Evolutionary conservation across 2,329 filamentous ascomycete species (phyloP).

Genomic region (Calonectria pteridis): DNA sequence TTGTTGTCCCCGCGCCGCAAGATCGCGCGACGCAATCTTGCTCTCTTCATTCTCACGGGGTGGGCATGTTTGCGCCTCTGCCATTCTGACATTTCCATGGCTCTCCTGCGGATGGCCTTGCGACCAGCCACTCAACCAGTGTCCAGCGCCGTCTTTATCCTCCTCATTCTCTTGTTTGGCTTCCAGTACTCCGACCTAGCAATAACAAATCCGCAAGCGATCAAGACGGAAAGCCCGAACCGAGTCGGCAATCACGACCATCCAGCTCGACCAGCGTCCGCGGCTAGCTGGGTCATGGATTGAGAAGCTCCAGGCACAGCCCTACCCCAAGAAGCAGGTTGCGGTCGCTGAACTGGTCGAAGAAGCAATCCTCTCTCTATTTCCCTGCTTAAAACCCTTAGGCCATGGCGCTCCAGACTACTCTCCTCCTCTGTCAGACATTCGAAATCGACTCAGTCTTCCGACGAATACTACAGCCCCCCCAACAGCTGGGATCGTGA

Average conservation of each 20-base stretch:
- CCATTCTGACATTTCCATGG: background rate
- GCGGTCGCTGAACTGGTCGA: conserved; percentile 25
- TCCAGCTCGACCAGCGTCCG: conserved; percentile 44
- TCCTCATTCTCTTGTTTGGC: background rate
- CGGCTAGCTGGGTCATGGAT: conserved; percentile 34
- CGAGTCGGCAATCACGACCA: background rate
- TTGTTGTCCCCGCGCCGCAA: background rate
- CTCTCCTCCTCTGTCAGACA: conserved; percentile 30
- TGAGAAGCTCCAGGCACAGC: conserved; percentile 17
- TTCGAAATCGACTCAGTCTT: conserved; percentile 30
- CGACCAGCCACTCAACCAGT: background rate
- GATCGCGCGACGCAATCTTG: background rate
- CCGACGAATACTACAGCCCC: conserved; percentile 23
- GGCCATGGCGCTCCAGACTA: background rate
- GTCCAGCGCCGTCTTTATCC: background rate
- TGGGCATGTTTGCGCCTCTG: background rate
- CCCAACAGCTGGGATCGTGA: conserved; percentile 50
- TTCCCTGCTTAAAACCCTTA: conserved; percentile 42
- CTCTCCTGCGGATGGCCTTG: background rate
- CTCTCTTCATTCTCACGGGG: background rate
- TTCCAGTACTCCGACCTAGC: background rate
- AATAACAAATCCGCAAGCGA: background rate
- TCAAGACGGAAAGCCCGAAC: background rate
- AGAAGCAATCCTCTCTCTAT: conserved; percentile 29
- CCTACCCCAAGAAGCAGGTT: background rate